Evolutionary conservation across 192 early-diverging fungal species (phyloP).

Genomic region (Coemansia sp.): DNA sequence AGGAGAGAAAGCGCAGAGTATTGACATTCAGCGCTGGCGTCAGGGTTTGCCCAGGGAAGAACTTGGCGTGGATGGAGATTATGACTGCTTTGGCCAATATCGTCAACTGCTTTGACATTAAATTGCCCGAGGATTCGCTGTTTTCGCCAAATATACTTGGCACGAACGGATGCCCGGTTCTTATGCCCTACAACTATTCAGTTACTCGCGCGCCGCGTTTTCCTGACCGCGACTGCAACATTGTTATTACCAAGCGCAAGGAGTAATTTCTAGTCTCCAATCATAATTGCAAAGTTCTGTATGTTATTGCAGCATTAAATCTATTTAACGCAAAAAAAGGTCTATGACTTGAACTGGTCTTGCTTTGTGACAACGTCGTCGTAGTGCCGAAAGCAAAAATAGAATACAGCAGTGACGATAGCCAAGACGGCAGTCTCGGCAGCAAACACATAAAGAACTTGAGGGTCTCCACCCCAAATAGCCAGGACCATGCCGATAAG

Average conservation of each 20-base stretch:
- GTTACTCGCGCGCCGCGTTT: slow-evolving; percentile 31
- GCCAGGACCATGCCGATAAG: slow-evolving; percentile 50
- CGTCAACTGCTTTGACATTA: slow-evolving; percentile 27
- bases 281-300: not conserved
- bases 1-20: slow-evolving; percentile 12
- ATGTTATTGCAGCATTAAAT: not conserved
- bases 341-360: slow-evolving; percentile 16
- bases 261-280: not conserved
- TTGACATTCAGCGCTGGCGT: slow-evolving; percentile 48
- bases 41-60: slow-evolving; percentile 35
- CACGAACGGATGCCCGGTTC: slow-evolving; percentile 7
- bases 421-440: slow-evolving; percentile 42
- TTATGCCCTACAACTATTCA: slow-evolving; percentile 24
- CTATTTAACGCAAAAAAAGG: not conserved
- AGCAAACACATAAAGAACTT: slow-evolving; percentile 62
- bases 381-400: slow-evolving; percentile 52
- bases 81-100: slow-evolving; percentile 41
- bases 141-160: slow-evolving; percentile 20
- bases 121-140: slow-evolving; percentile 30
- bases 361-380: slow-evolving; percentile 35
- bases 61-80: slow-evolving; percentile 46
- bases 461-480: slow-evolving; percentile 57
- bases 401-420: slow-evolving; percentile 46
- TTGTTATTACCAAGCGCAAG: slow-evolving; percentile 29
- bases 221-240: slow-evolving; percentile 48